Conservation (phyloP, 2,329 filamentous ascomycete genomes). For the Sporothrix protearum region DNA sequence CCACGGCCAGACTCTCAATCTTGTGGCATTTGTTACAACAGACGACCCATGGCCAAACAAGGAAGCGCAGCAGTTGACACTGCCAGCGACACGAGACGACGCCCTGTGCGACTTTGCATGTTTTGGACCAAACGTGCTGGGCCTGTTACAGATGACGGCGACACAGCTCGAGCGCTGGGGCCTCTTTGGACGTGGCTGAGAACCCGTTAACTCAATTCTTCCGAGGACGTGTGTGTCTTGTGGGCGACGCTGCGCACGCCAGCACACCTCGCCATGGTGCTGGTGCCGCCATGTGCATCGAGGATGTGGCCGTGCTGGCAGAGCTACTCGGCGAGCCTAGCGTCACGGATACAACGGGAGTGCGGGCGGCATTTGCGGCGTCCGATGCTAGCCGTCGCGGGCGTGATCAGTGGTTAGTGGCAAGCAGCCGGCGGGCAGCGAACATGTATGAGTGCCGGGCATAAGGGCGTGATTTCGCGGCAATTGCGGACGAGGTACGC, state of each 20-base stretch:
- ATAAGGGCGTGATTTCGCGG: conserved; percentile 35
- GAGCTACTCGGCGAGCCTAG: conserved; percentile 44
- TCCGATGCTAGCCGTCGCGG: conserved; percentile 50
- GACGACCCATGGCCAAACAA: conserved; percentile 34
- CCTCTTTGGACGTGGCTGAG: conserved; percentile 47
- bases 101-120: conserved; percentile 38
- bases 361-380: conserved; percentile 46
- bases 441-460: conserved; percentile 46
- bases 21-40: conserved; percentile 42
- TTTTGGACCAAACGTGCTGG: conserved; percentile 35
- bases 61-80: conserved; percentile 26
- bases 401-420: conserved; percentile 48
- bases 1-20: conserved; percentile 53
- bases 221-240: conserved; percentile 45
- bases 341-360: conserved; percentile 35
- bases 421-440: conserved; percentile 46
- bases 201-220: conserved; percentile 43
- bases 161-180: conserved; percentile 41
- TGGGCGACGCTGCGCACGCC: conserved; percentile 62
- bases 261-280: conserved; percentile 59
- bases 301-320: conserved; percentile 46
- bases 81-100: conserved; percentile 35
- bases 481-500: conserved; percentile 36
- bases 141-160: conserved; percentile 34
- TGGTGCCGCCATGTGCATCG: conserved; percentile 56